Conservation (phyloP, 2,329 filamentous ascomycete species). For the Monosporascus sp. region DNA sequence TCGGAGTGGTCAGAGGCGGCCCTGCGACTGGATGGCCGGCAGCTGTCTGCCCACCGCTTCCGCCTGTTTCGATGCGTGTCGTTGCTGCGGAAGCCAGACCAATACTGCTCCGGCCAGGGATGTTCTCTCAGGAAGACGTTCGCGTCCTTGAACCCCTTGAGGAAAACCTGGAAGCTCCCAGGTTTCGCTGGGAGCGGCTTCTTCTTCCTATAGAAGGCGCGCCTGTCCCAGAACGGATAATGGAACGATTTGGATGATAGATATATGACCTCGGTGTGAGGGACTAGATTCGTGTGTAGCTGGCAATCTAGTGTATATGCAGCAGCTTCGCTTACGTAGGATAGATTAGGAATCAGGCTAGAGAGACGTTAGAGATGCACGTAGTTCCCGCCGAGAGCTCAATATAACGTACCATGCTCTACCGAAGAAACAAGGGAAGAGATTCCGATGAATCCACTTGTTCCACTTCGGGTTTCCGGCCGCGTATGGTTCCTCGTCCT, state of each 20-base stretch:
- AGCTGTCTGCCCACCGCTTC: conserved; percentile 75
- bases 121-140: conserved; percentile 92
- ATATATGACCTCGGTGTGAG: conserved; percentile 92
- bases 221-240: conserved; percentile 95
- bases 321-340: conserved; percentile 95
- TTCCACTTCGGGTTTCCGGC: conserved; percentile 98
- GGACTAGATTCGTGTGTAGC: conserved; percentile 84
- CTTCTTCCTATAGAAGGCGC: conserved; percentile 80
- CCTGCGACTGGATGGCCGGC: conserved; percentile 53
- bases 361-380: conserved; percentile 6
- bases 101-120: conserved; percentile 91
- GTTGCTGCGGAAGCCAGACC: conserved; percentile 62
- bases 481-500: conserved; percentile 97
- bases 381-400: not conserved
- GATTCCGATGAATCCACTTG: conserved; percentile 97
- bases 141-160: conserved; percentile 95
- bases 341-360: conserved; percentile 89
- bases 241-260: conserved; percentile 96
- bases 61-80: conserved; percentile 63
- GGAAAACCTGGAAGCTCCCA: conserved; percentile 94
- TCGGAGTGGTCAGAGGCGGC: conserved; percentile 37
- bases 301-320: conserved; percentile 92
- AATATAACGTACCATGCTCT: conserved; percentile 62
- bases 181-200: conserved; percentile 83
- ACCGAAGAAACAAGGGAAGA: conserved; percentile 97